Evolutionary conservation across 208 protist species (phyloP).

Genomic region (Porcisia hertigi): DNA sequence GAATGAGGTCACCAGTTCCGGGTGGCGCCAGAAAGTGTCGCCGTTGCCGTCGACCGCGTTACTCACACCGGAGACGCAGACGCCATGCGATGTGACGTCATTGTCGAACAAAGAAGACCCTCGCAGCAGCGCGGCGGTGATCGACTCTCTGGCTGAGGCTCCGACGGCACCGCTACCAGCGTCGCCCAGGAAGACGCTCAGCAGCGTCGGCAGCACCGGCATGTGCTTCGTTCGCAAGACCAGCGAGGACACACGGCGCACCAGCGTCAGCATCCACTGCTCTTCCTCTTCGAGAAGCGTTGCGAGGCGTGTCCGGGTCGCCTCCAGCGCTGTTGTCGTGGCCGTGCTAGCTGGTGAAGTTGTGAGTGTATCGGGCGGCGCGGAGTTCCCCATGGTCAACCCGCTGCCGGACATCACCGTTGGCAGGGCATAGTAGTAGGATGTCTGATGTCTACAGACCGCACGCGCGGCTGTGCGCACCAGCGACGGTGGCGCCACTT

Average conservation of each 20-base stretch:
- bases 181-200: conserved; percentile 34
- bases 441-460: conserved; percentile 33
- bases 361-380: not conserved
- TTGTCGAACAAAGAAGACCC: no score
- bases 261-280: conserved; percentile 55
- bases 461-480: conserved; percentile 27
- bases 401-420: conserved; percentile 2
- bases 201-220: conserved; percentile 40
- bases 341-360: not conserved
- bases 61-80: not conserved
- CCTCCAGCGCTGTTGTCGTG: conserved; percentile 11
- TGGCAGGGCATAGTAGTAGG: conserved; percentile 20
- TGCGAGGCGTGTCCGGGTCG: conserved; percentile 10
- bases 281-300: conserved; percentile 30
- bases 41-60: not conserved
- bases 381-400: conserved; percentile 14
- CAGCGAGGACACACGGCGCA: conserved; percentile 58
- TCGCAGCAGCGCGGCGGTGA: conserved; percentile 11
- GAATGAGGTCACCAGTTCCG: conserved; percentile 38
- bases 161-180: not conserved
- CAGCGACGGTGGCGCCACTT: conserved; percentile 19
- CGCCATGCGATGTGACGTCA: not conserved
- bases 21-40: conserved; percentile 28
- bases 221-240: conserved; percentile 54
- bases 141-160: not conserved